Conservation (phyloP, 768 basidiomycete species). For the Suillus spraguei region DNA sequence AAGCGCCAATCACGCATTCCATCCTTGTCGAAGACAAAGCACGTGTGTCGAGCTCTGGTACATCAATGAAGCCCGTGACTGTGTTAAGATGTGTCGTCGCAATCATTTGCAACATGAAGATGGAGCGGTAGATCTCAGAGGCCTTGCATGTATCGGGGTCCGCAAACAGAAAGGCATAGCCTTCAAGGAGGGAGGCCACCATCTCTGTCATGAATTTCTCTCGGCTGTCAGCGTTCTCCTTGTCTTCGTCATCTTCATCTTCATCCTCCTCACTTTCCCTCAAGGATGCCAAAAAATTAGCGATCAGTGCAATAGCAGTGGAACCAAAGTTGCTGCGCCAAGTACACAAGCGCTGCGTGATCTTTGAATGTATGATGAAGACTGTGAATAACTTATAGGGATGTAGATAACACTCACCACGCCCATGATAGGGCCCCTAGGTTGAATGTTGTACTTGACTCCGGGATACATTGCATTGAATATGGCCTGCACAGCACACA, state of each 20-base stretch:
- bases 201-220: background rate
- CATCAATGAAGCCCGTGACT: conserved; percentile 5
- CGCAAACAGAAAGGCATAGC: conserved; percentile 9
- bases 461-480: conserved; percentile 13
- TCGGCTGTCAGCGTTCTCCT: background rate
- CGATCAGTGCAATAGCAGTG: background rate
- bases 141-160: conserved; percentile 3
- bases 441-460: conserved; percentile 11
- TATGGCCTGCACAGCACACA: conserved; percentile 9
- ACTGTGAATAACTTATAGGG: background rate
- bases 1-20: background rate
- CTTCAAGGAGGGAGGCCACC: background rate
- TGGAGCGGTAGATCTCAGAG: background rate
- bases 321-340: conserved; percentile 13
- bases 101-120: conserved; percentile 12
- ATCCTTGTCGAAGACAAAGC: background rate
- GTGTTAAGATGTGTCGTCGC: conserved; percentile 6
- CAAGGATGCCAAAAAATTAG: conserved; percentile 5
- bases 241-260: background rate
- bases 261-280: background rate
- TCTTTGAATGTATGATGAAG: conserved; percentile 1
- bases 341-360: conserved; percentile 6
- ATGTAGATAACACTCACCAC: conserved; percentile 10
- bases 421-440: conserved; percentile 7
- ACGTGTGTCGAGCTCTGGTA: background rate